Percentiles rank a stretch among this genome's conserved stretches.
These are phyloP conservation scores for Penicillium sp. DNA, from an alignment of 2,329 filamentous ascomycete genomes.

Conservation along the genomic window DNA sequence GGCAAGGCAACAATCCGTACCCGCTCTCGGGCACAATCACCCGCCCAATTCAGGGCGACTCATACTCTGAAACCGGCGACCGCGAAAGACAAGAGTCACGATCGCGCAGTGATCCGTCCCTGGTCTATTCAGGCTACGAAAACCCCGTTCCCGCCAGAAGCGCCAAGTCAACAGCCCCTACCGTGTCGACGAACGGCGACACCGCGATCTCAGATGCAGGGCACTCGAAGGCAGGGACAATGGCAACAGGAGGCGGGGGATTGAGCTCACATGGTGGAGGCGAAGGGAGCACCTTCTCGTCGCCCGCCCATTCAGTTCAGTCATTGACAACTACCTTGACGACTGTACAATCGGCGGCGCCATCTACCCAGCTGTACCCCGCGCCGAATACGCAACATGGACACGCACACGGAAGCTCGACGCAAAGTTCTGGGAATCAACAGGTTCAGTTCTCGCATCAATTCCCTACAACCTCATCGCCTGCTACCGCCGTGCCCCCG, in stretches of 20 bases:
- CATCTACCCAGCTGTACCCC: constrained; percentile 50
- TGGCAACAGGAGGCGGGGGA: constrained; percentile 62
- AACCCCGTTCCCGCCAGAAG: constrained; percentile 62
- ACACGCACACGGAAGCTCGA: constrained; percentile 36
- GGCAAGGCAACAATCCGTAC: constrained; percentile 86
- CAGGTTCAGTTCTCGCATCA: constrained; percentile 61
- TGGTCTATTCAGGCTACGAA: constrained; percentile 62
- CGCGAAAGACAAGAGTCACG: constrained; percentile 56
- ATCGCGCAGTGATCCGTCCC: constrained; percentile 60
- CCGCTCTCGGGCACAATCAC: constrained; percentile 70
- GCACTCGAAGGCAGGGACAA: constrained; percentile 80
- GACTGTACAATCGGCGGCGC: constrained; percentile 64
- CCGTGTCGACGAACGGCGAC: constrained; percentile 80
- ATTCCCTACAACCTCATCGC: constrained; percentile 55
- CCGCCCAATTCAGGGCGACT: constrained; percentile 48
- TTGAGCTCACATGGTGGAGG: constrained; percentile 67
- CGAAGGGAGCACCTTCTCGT: constrained; percentile 66
- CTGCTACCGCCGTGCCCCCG: constrained; percentile 61
- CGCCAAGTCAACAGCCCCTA: constrained; percentile 73
- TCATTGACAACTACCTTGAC: constrained; percentile 67
- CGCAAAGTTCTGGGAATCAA: constrained; percentile 40
- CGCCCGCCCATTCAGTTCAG: constrained; percentile 64
- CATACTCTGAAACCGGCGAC: constrained; percentile 55
- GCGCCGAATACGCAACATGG: constrained; percentile 34
- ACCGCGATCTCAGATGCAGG: constrained; percentile 72